Conservation (phyloP, 306 rosid species). For the Clitoria ternatea region DNA sequence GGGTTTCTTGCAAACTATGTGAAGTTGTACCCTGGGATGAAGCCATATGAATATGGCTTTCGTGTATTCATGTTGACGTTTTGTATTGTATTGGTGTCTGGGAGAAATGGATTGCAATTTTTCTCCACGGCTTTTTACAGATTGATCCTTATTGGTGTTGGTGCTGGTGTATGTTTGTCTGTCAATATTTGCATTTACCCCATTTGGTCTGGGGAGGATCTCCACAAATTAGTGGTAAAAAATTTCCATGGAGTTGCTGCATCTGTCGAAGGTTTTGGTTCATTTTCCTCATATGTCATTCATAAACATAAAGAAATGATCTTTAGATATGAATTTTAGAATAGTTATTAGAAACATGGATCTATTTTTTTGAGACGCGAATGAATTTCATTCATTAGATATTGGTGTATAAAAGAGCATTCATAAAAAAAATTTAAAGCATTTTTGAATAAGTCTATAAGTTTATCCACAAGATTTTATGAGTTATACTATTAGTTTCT, state of each 20-base stretch:
- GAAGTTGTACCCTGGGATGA: constrained; percentile 63
- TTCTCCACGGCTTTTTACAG: constrained; percentile 58
- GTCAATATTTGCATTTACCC: constrained; percentile 61
- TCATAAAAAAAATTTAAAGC: too few relatives aligned
- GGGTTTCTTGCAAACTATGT: constrained; percentile 52
- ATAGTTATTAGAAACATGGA: too few relatives aligned
- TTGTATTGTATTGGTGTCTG: constrained; percentile 65
- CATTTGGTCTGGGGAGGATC: constrained; percentile 85
- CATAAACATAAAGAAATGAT: background rate
- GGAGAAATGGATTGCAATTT: constrained; percentile 39
- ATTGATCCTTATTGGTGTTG: constrained; percentile 59
- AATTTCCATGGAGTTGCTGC: constrained; percentile 59
- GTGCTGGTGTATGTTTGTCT: constrained; percentile 54
- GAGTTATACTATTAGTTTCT: too few relatives aligned
- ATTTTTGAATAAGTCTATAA: too few relatives aligned
- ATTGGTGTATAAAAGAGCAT: too few relatives aligned
- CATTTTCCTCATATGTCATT: background rate
- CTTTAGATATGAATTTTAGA: background rate
- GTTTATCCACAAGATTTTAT: too few relatives aligned
- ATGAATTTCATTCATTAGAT: too few relatives aligned
- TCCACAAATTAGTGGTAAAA: constrained; percentile 74
- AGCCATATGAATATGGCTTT: constrained; percentile 72
- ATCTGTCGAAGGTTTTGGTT: constrained; percentile 57
- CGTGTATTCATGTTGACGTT: constrained; percentile 76
- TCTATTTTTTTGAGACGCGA: too few relatives aligned